Conservation (phyloP, 2,329 filamentous ascomycete species). For the Aspergillus bombycis region DNA sequence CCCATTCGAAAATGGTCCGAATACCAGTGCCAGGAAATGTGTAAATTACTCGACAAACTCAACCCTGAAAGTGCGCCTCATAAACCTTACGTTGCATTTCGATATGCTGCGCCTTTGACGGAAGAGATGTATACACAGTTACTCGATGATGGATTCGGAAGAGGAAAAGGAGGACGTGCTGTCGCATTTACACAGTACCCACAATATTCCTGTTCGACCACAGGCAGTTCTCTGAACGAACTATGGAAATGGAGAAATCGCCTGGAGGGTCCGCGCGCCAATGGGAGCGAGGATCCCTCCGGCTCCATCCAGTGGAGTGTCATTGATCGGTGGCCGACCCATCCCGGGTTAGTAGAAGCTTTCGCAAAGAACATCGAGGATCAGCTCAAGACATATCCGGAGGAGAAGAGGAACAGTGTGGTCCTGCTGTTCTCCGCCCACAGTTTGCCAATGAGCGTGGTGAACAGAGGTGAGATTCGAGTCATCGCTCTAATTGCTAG, state of each 20-base stretch:
- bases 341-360: constrained; percentile 84
- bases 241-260: constrained; percentile 93
- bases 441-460: constrained; percentile 94
- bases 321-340: constrained; percentile 96
- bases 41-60: constrained; percentile 89
- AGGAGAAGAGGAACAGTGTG: constrained; percentile 76
- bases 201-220: constrained; percentile 97
- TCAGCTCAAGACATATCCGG: constrained; percentile 80
- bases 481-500: not conserved
- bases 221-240: constrained; percentile 93
- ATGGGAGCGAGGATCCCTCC: constrained; percentile 54
- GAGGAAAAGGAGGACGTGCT: constrained; percentile 85
- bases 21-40: constrained; percentile 92
- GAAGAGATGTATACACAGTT: constrained; percentile 88
- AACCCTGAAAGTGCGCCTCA: constrained; percentile 94
- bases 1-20: constrained; percentile 98
- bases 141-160: constrained; percentile 85
- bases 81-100: constrained; percentile 96
- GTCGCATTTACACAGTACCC: constrained; percentile 98
- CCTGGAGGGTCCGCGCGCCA: constrained; percentile 74
- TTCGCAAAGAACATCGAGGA: constrained; percentile 91
- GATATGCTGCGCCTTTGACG: constrained; percentile 90
- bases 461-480: constrained; percentile 72
- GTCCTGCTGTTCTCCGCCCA: constrained; percentile 93
- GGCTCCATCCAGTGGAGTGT: constrained; percentile 93